Evolutionary conservation across 805 yeast genomes (phyloP), one percentile per base, ranked within the genome.

Genomic region (Saturnispora galanensis): DNA sequence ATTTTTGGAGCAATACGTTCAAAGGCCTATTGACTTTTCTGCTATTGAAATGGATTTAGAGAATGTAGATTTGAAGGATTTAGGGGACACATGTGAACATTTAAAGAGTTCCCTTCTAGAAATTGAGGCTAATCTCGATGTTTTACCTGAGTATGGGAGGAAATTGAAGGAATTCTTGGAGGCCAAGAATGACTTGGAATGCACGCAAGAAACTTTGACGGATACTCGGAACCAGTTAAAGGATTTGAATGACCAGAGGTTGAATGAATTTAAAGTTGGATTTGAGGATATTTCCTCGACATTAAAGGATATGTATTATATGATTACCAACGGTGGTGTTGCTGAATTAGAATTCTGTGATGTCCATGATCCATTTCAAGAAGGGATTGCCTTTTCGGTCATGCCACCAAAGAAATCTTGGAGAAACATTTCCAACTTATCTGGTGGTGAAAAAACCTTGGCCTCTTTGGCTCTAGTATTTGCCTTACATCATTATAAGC

Each of bases 351-450:
- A 93, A 61, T 71, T 90, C 38, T 97, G 88, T 15, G 98, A 93
- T 58, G 83, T 95, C 49, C 73, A 90, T 58, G 97, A 93, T 64
- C 98, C 98, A n/a, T 93, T 93, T 57, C 79, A 96, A 1, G 98
- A 93, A 65, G 99, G 99, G 30, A 89, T 93, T 33, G 67, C 89
- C 35, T 93, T 93, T 63, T 84, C 96, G 62, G 98, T 93, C 5
- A 93, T 93, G 98, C 99, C 99, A 2, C 99, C 99, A 0, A 90
- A 88, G 66, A 93, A 93, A 62, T 81, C 94, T 33, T 93, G 99
- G 99, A 84, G 84, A 58, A 93, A 93, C 56, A 93, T 93, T 44
- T 79, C 95, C 15, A 93, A 93, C 56, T 66, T 93, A 46, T 88
- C 97, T 2, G 99, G 99, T 52, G 99, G 99, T 51, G 99, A 93